Base-by-base conservation (phyloP, 176 grass and related monocot genomes). In the Carex littledalei region DNA sequence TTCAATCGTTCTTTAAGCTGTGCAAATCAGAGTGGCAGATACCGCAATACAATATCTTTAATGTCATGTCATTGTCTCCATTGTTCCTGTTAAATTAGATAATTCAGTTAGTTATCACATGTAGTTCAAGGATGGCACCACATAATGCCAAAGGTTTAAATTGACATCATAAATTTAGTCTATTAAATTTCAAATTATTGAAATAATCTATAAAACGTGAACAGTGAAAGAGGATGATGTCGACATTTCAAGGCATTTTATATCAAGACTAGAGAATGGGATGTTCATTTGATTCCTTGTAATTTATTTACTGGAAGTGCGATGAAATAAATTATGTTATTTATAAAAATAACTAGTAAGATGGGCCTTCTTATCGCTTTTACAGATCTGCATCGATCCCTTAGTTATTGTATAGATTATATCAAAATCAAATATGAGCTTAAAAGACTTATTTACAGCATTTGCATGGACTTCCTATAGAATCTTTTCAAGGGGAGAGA, bases 21-120 rank as follows among this genome's bases (percentile, higher is more conserved):
- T 97, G 94, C 6, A 97, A 82, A 71, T 97, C 91, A 0, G 91
- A 92, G 85, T 97, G 94, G 73, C 91, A 97, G 61, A 97, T 88
- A n/a, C 94, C 91, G 24, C 94, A 97, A 81, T 78, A 97, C 0
- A 93, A 52, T 5, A 93, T 91, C 82, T 91, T 97, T 71, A 97
- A 90, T 18, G 58, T 86, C 3, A 97, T 91, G 32, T 97, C 94
- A 49, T 90, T 87, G 0, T 90, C 91, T 76, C 94, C 91, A 0
- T 86, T 97, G 65, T 86, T 86, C 81, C 94, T 97, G 87, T 26
- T 80, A 10, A 86, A 50, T 14, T n/a, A 66, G 17, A 62, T 22
- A 43, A 74, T 57, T 50, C 6, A 45, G 35, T n/a, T 10, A 69
- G 7, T 55, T 77, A 3, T 35, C 37, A 54, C 60, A 18, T 8